Base-by-base conservation (phyloP, 140 eudicot genomes). In the Stevia rebaudiana region DNA sequence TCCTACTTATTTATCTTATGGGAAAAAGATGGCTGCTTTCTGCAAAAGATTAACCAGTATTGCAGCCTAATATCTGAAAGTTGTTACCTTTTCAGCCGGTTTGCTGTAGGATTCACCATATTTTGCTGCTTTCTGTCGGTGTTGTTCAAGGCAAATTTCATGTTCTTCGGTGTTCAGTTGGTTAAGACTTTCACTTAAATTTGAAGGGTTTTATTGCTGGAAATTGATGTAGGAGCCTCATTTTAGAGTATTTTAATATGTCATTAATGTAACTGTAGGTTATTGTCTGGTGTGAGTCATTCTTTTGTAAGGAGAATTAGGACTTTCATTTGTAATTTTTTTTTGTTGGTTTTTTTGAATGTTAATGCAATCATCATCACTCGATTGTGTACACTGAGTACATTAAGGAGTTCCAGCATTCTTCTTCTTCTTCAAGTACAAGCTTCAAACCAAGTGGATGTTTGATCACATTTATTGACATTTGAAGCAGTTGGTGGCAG, bases 71-170 rank as follows among this genome's bases (percentile, higher is more conserved):
- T 67, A 40, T 53, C 18, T 23, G 63, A 67, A 23, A 67, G 64
- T 53, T 67, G 73, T 67, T 52, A 67, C 73, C 23, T 17, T 67
- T 67, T 67, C 64, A 67, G 64, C 63, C 21, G 63, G 51, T 51
- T 67, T 67, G 72, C 51, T 51, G 25, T 67, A 51, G 63, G 52
- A 22, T 31, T 47, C 51, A 3, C 6, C 60, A 8, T 66, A n/a
- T 19, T 49, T 49, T 23, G 54, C 63, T 10, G 64, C 28, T 52
- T 57, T 57, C 44, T 3, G 21, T 30, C 15, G 41, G 40, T 28
- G 6, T n/a, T 19, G 16, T 18, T 57, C 66, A 60, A 21, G 66
- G 66, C 66, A 11, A 60, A 10, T 3, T 59, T 35, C 31, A 11
- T 59, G 65, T 37, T 67, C 41, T 51, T 67, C 62, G 11, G 69